Conservation (phyloP, 495 filamentous ascomycete genomes). For the Podospora anserina region DNA sequence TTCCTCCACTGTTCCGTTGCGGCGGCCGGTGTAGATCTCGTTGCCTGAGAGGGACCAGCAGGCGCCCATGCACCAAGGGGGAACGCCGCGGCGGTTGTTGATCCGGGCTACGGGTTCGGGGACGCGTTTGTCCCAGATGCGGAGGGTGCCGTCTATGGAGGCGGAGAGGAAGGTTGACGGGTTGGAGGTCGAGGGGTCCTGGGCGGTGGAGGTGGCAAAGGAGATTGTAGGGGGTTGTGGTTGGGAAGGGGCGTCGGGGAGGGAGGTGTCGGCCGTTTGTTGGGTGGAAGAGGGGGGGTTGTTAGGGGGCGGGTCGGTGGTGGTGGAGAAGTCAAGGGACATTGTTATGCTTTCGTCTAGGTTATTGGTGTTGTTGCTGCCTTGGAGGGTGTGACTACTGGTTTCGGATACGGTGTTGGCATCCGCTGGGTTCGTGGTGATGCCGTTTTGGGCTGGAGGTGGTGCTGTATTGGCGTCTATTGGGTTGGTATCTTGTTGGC, state of each 20-base stretch:
- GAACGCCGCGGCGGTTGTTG: slow-evolving; percentile 62
- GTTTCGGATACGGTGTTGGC: not conserved
- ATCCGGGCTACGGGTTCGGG: slow-evolving; percentile 76
- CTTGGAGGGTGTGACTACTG: slow-evolving; percentile 16
- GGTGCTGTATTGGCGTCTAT: not conserved
- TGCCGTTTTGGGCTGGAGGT: slow-evolving; percentile 15
- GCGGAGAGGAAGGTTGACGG: slow-evolving; percentile 82
- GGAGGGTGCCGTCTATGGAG: slow-evolving; percentile 81
- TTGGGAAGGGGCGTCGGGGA: slow-evolving; percentile 3
- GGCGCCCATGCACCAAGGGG: slow-evolving; percentile 98
- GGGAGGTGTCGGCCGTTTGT: not conserved
- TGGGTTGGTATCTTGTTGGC: not conserved
- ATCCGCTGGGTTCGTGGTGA: slow-evolving; percentile 15
- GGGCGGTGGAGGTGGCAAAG: slow-evolving; percentile 27
- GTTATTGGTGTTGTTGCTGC: slow-evolving; percentile 13
- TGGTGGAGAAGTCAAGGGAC: slow-evolving; percentile 17
- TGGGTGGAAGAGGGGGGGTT: not conserved
- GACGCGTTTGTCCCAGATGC: slow-evolving; percentile 86
- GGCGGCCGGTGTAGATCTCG: slow-evolving; percentile 85
- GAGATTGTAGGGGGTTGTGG: slow-evolving; percentile 31
- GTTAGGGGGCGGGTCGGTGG: slow-evolving; percentile 3
- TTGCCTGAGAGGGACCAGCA: slow-evolving; percentile 97
- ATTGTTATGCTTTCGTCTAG: not conserved
- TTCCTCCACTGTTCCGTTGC: slow-evolving; percentile 94
- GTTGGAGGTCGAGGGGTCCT: slow-evolving; percentile 23